A percentile compares a stretch with the other conserved stretches of the same genome.
phyloP scores from a whole-genome alignment of 2,329 filamentous ascomycete genomes.

The Capronia epimyces region DNA sequence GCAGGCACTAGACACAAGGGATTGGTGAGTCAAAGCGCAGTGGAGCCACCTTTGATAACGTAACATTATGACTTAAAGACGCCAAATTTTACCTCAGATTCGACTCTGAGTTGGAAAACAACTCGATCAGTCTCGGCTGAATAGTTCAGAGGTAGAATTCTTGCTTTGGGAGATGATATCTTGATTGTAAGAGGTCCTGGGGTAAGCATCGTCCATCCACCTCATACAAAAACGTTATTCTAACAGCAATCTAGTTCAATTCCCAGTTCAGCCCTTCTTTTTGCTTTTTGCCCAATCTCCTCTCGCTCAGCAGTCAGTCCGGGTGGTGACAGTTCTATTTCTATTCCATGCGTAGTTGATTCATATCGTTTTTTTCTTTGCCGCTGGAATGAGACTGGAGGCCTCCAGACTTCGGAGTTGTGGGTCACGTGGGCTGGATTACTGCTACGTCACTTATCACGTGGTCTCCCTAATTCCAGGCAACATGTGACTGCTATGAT shows the following conservation, averaged over 20 bases:
- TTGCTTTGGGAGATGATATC: conserved; percentile 26
- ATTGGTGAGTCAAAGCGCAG: not conserved
- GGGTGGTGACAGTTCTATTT: no score
- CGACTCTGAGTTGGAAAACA: conserved; percentile 1
- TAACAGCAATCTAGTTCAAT: conserved; percentile 20
- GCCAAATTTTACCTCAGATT: not conserved
- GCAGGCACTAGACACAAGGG: no score
- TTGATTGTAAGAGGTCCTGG: conserved; percentile 30
- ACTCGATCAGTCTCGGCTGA: conserved; percentile 10
- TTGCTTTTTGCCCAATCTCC: not conserved
- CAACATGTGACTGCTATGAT: no score
- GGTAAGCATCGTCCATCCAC: not conserved
- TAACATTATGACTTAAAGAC: not conserved
- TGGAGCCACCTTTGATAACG: not conserved
- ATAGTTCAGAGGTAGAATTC: conserved; percentile 31
- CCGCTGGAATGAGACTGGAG: not conserved
- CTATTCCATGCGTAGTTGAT: not conserved
- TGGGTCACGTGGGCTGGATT: not conserved
- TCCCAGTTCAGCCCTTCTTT: conserved; percentile 28
- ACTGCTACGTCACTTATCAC: not conserved
- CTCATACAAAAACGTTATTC: not conserved
- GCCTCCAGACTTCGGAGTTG: not conserved
- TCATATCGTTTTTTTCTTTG: not conserved
- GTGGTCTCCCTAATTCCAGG: no score
- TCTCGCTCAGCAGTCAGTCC: no score